Evolutionary conservation across 2,329 filamentous ascomycete genomes (phyloP), one percentile per base, ranked within the genome.

Genomic region (Ophiosphaerella korrae): DNA sequence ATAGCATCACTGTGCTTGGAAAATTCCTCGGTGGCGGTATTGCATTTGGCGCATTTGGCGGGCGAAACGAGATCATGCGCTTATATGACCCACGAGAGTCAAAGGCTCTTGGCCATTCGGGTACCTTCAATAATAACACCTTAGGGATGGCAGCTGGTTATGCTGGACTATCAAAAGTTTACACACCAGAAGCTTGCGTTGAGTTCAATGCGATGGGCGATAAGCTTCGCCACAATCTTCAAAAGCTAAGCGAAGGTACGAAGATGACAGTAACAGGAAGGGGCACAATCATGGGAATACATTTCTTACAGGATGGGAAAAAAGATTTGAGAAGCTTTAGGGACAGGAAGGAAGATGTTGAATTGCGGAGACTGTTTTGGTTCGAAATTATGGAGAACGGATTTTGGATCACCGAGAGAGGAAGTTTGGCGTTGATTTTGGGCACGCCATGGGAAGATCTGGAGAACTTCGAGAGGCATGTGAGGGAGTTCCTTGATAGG

Each of bases 41-140:
- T 60, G 78, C 83, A 0, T 87, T 88, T 62, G 87, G 86, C 2
- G 85, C 83, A 0, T 88, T 90, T 62, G 86, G 87, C 0, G 87
- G 87, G 0, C 75, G 77, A 21, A 64, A 65, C 34, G 79, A 83
- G 5, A 78, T 88, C 53, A 87, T 89, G 83, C 68, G 70, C 0
- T 64, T 81, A 6, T 87, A 82, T 59, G 81, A 84, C 58, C 82
- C 82, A 8, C 66, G 78, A 9, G 63, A 68, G 1, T 50, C 66
- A 1, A 72, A 66, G 1, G 66, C 70, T 0, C 71, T 85, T 9
- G 66, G 75, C 0, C 85, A 88, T 59, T 82, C 84, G 0, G 85
- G 85, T 1, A 88, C 86, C 0, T 88, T 87, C 68, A 88, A 88
- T 67, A 89, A 89, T 64, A 88, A 89, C 66, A 77, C 78, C 2